Evolutionary conservation across 371 early-diverging fungal species (phyloP).

Genomic region (Fennellomyces sp.): DNA sequence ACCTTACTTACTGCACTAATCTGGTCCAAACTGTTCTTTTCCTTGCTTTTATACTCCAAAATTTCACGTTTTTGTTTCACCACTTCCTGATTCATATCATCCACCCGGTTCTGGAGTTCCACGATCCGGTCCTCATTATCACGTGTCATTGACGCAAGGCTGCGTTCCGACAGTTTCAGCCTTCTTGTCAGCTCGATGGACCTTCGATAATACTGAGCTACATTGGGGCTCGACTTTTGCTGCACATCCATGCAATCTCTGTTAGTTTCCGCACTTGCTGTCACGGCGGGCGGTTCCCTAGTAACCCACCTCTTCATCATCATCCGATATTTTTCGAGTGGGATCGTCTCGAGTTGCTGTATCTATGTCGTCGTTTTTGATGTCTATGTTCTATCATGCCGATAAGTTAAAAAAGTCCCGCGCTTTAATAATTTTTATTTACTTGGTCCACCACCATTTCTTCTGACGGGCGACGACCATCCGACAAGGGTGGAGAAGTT

Average conservation of each 20-base stretch:
- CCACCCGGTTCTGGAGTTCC: constrained; percentile 49
- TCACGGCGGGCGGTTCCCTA: no score
- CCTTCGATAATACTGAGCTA: constrained; percentile 52
- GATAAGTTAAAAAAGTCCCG: not conserved
- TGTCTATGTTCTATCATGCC: constrained; percentile 1
- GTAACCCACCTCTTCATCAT: constrained; percentile 8
- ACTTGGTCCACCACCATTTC: not conserved
- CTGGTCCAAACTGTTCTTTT: constrained; percentile 55
- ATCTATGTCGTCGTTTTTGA: not conserved
- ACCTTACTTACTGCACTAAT: constrained; percentile 53
- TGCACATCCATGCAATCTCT: constrained; percentile 6
- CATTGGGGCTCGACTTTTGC: constrained; percentile 11
- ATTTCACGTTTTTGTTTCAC: constrained; percentile 50
- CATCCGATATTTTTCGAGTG: constrained; percentile 1
- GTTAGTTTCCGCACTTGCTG: no score
- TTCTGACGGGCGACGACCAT: not conserved
- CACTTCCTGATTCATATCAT: constrained; percentile 54
- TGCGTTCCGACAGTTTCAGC: constrained; percentile 50
- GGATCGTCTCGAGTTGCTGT: not conserved
- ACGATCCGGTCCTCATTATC: constrained; percentile 59
- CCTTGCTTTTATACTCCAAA: constrained; percentile 55
- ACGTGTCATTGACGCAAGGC: constrained; percentile 52
- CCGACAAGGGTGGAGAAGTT: constrained; percentile 18
- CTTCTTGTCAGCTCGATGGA: constrained; percentile 55
- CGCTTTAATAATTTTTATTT: not conserved